Base-by-base conservation (phyloP, 192 early-diverging fungal genomes). In the Spizellomyces punctatus region DNA sequence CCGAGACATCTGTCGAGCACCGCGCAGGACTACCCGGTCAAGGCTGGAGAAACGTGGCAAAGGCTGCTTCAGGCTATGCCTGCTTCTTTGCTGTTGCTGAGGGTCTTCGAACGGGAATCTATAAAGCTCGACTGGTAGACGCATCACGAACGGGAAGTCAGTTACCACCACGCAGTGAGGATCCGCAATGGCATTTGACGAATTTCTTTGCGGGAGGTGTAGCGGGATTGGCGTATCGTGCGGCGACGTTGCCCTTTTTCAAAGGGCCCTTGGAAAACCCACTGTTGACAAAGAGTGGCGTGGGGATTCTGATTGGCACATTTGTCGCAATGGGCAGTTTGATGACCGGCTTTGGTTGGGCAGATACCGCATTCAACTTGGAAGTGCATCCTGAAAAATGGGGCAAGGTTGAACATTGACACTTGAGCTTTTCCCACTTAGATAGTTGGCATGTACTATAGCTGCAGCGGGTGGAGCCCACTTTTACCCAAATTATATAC, bases 141-240 rank as follows among this genome's bases (percentile, higher is more conserved):
- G 73, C 73, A 6, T 7, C 17, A 8, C 44, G 73, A 10, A 63
- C 4, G 57, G 66, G 48, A 61, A 52, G 9, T 16, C n/a, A n/a
- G 46, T 55, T 75, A 5, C 65, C 71, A 8, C 49, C 61, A 12
- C 17, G 71, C 12, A 17, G 19, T 14, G 60, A 75, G 16, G 73
- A 75, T 21, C 22, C 48, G 8, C 52, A 52, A 14, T 75, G 65
- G 65, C 66, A 75, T 46, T 14, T 49, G n/a, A 75, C 73, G 22
- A 75, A 75, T 46, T 75, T 75, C 54, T 48, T 63, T 10, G 66
- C 66, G 17, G 73, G 73, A 21, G 73, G 66, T 6, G 66, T 75
- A 6, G 73, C 55, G 12, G 73, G 73, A 10, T 36, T 75, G 58
- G 66, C 73, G 58, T 68, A 75, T 45, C 65, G 73, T 16, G 73